Evolutionary conservation across 169 alveolate genomes (phyloP), one percentile per base, ranked within the genome.

Genomic region (Cryptosporidium viatorum): DNA sequence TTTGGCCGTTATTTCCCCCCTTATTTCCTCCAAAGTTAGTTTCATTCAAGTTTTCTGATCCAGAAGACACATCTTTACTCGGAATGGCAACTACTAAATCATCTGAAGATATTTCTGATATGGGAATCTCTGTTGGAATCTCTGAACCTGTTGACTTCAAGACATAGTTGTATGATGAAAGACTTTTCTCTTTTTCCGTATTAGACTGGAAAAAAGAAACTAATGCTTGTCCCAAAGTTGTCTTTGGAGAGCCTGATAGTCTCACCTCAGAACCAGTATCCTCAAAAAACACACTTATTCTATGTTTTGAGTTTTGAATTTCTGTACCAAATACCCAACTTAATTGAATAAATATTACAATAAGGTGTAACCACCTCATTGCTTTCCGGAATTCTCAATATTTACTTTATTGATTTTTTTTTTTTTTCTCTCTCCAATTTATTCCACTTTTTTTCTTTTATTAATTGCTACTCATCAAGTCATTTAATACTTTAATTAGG

Each of bases 281-380:
- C 29, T 59, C 35, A 59, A 80, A 80, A 3, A 41, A 80, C 3
- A 80, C 89, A 33, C 80, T 80, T 21, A 80, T 58, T 41, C 80
- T 59, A 39, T 80, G 89, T 21, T 80, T 80, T 73, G 2, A 37
- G 39, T 65, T 60, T 43, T 51, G 26, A 35, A 4, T 26, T 21
- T 74, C 86, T 21, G 86, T 37, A 62, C 80, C 75, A 80, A 65
- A 80, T 41, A 62, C 69, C 89, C 73, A 80, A 41, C 74, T 31
- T 18, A 80, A 26, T 29, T 62, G 75, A 60, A 37, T 16, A 37
- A 80, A 37, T 29, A 80, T 48, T 18, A 55, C 48, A 65, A 80
- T 65, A 65, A 80, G 62, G 80, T 62, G 74, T 62, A 62, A 23
- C 73, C 75, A 80, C 89, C 89, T 62, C 89, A 80, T 80, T 65